Evolutionary conservation across 1,139 yeast species (phyloP), one percentile per base, ranked within the genome.

Genomic region (Kodamaea arcana): DNA sequence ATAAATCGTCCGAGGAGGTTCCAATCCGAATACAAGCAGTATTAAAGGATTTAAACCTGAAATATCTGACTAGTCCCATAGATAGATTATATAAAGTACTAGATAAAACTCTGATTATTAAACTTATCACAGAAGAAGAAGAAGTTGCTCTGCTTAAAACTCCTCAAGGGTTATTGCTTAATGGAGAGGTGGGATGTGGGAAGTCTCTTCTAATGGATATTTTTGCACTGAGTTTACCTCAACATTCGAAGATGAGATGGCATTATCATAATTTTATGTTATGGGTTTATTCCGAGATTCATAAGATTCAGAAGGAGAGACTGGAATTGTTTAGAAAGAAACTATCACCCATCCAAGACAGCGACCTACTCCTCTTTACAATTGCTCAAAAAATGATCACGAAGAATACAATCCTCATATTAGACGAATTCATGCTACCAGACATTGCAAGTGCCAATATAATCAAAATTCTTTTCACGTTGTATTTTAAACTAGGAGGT

Each of bases 141-240:
- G 84, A 79, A 44, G 52, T 80, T 29, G 50, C 57, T n/a, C 68
- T 72, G 37, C 67, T 78, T 41, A 62, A 72, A 2, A 65, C 83
- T 0, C 88, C 88, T 0, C 80, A 74, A 39, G 88, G 90, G 0
- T 56, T 82, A 4, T 50, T 82, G 32, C 56, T 82, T 5, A 80
- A 81, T 50, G 90, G 90, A 2, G 87, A 79, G 42, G 88, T 82
- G 3, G 88, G 88, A 0, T 78, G 84, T 49, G 90, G 90, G 2
- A 82, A 82, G 48, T 78, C 86, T 2, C 76, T 82, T 82, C 54
- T 82, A 32, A 75, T 81, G 78, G 88, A 81, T 46, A 72, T 82
- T 15, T 81, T 82, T 60, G 87, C 87, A 1, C 65, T 68, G 29
- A 69, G 82, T 2, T 58, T 82, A 24, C 90, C 88, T 0, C 77